Percentiles rank a stretch among this genome's conserved stretches.
phyloP scores from a whole-genome alignment of 768 basidiomycete species.

The Lactifluus subvellereus region DNA sequence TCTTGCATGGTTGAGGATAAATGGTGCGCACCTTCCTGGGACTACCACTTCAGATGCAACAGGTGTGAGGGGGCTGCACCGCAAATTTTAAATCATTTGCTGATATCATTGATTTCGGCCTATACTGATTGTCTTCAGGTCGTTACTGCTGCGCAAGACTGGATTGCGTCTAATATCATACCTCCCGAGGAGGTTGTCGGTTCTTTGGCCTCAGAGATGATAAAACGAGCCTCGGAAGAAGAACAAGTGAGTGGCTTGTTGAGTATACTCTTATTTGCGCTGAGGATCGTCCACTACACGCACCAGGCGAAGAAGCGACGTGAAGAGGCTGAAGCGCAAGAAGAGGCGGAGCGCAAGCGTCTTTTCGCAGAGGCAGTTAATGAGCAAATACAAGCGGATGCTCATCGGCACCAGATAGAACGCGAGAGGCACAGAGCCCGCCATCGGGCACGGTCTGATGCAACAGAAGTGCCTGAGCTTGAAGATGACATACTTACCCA shows the following conservation, averaged over 20 bases:
- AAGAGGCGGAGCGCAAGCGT: conserved; percentile 42
- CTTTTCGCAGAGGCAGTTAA: conserved; percentile 51
- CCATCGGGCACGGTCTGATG: conserved; percentile 62
- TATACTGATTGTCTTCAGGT: conserved; percentile 40
- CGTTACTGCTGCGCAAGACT: conserved; percentile 62
- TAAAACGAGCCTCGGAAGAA: conserved; percentile 60
- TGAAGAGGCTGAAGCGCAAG: conserved; percentile 48
- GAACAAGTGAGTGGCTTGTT: conserved; percentile 44
- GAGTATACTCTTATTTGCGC: background rate
- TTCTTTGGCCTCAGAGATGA: conserved; percentile 78
- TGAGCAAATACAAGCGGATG: conserved; percentile 61
- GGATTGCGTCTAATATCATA: conserved; percentile 53
- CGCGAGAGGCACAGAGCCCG: conserved; percentile 50
- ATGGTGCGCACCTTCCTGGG: background rate
- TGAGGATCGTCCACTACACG: background rate
- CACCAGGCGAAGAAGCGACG: conserved; percentile 38
- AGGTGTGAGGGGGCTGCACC: background rate
- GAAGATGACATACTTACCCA: conserved; percentile 43
- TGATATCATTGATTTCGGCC: background rate
- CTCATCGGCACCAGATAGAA: conserved; percentile 51
- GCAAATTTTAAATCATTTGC: background rate
- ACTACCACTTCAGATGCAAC: background rate
- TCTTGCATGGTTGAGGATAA: background rate
- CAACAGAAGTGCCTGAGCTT: conserved; percentile 53
- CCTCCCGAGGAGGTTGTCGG: conserved; percentile 55